Evolutionary conservation across 345 rosid genomes (phyloP), one percentile per base, ranked within the genome.

Genomic region (Angophora floribunda): DNA sequence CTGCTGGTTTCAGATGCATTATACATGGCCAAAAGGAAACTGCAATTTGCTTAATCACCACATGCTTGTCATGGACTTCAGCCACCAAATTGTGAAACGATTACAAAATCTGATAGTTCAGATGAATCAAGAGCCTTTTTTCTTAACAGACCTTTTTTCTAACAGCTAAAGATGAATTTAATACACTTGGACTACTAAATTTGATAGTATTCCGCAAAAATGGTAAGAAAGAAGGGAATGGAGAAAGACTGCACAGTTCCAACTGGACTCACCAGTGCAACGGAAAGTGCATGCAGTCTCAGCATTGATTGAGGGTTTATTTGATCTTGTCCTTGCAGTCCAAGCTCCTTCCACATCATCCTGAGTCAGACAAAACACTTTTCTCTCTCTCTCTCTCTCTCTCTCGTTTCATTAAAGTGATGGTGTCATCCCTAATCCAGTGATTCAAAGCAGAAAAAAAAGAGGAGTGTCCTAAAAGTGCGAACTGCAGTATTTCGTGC

Each of bases 351-450:
- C 94, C 96, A 91, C 91, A 79, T 93, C 94, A 92, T 86, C 89
- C 51, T 91, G 96, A 93, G 95, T 94, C 90, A 30, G 93, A 93
- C 93, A 92, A 91, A 94, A 89, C 91, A 79, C 92, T 91, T 93
- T 93, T 89, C 57, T 59, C 65, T 32, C 75, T 65, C 75, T 65
- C 78, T 65, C 70, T 61, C 70, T 61, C 32, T 86, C 61, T 75
- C n/a, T 59, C 63, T 57, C 65, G 44, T 86, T 22, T 70, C 80
- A 12, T 59, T 51, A 80, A 87, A 53, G 86, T 86, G 92, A 86
- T 88, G 90, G 92, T 87, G 92, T 90, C 94, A 90, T 86, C 92
- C 49, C 84, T 5, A 75, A 17, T 19, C 5, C 26, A 7, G 88
- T 90, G 22, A 87, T 92, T 91, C 79, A 65, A 65, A 51, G 85